These are phyloP conservation scores for Gossypium gossypioides DNA, from an alignment of 441 rosid genomes.

Conservation along the genomic window DNA sequence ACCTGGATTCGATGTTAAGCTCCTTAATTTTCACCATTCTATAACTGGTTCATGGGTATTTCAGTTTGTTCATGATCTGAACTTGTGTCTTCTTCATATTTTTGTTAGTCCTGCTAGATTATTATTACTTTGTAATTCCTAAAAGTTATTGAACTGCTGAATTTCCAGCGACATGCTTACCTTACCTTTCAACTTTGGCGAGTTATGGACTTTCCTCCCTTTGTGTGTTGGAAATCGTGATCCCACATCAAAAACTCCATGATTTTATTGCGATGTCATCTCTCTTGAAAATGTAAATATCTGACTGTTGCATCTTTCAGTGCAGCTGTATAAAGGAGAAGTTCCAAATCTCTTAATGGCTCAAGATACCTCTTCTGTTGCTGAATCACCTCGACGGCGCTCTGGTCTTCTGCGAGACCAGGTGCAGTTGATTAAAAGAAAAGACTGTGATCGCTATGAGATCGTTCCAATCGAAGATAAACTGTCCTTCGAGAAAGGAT, in stretches of 20 bases:
- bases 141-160: background rate
- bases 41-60: background rate
- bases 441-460: constrained; percentile 62
- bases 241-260: background rate
- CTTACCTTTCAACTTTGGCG: background rate
- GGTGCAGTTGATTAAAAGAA: constrained; percentile 63
- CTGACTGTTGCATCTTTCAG: background rate
- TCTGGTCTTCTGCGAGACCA: constrained; percentile 82
- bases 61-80: background rate
- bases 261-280: background rate
- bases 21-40: constrained; percentile 4
- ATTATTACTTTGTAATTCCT: background rate
- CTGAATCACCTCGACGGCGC: constrained; percentile 54
- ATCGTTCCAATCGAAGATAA: constrained; percentile 64
- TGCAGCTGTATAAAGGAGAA: background rate
- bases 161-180: background rate
- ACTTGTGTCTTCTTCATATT: background rate
- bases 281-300: background rate
- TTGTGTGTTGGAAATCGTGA: background rate
- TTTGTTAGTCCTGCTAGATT: background rate
- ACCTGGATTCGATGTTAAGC: background rate
- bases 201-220: background rate
- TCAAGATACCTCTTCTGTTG: constrained; percentile 38
- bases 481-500: constrained; percentile 92
- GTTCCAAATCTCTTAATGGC: constrained; percentile 29